Conservation (phyloP, 352 stramenopile species). For the Globisporangium iwayamae region DNA sequence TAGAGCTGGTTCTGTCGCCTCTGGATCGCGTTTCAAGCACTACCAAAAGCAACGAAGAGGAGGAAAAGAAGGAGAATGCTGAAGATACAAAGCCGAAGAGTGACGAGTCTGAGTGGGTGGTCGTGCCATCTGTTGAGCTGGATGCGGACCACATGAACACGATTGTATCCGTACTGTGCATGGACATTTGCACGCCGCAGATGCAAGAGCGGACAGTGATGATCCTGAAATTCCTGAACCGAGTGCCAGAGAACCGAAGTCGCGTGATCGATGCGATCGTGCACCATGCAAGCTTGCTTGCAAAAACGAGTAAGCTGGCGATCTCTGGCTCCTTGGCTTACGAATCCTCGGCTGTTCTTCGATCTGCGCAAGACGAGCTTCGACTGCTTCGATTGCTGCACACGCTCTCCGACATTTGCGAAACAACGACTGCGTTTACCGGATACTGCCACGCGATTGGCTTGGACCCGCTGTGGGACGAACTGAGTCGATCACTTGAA, state of each 20-base stretch:
- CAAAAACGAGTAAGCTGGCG: conserved; percentile 22
- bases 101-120: conserved; percentile 57
- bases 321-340: conserved; percentile 22
- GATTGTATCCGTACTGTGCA: conserved; percentile 68
- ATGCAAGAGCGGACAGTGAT: conserved; percentile 83
- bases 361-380: conserved; percentile 85
- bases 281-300: conserved; percentile 45
- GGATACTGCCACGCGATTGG: conserved; percentile 70
- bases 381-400: conserved; percentile 96
- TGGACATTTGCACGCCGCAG: conserved; percentile 73
- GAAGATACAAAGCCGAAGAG: conserved; percentile 18
- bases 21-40: conserved; percentile 60
- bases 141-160: conserved; percentile 45
- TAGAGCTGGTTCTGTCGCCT: conserved; percentile 88
- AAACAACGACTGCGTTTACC: conserved; percentile 61
- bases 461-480: conserved; percentile 73
- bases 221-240: conserved; percentile 77
- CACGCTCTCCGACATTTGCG: conserved; percentile 88
- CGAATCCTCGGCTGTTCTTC: conserved; percentile 76
- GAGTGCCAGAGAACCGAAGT: conserved; percentile 54
- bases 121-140: conserved; percentile 59
- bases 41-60: conserved; percentile 16
- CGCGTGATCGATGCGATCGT: conserved; percentile 71
- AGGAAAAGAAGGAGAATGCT: conserved; percentile 16
- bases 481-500: conserved; percentile 66